phyloP scores from a whole-genome alignment of 1,284 basidiomycete genomes.

The Moesziomyces aphidis region DNA sequence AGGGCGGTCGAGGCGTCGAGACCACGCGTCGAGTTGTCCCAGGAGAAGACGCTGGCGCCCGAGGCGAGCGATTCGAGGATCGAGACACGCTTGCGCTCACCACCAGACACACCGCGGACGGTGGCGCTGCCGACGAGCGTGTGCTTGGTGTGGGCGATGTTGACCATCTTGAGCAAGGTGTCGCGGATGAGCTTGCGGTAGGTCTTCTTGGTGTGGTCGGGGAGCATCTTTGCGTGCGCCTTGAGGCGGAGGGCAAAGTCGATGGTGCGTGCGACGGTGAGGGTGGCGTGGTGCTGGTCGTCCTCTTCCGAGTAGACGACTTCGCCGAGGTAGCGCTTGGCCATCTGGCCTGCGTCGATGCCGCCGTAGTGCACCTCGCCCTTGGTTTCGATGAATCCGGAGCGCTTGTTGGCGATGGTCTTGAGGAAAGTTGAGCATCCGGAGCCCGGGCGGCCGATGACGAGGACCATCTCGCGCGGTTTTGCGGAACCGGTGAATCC shows the following conservation, averaged over 20 bases:
- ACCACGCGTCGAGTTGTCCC: conserved; percentile 79
- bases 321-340: conserved; percentile 76
- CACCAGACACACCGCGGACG: conserved; percentile 81
- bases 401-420: conserved; percentile 76
- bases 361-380: conserved; percentile 79
- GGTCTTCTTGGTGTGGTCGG: conserved; percentile 70
- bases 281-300: conserved; percentile 80
- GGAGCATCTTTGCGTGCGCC: conserved; percentile 64
- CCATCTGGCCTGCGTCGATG: conserved; percentile 72
- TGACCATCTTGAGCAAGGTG: conserved; percentile 76
- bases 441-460: conserved; percentile 84
- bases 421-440: conserved; percentile 82
- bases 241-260: conserved; percentile 59
- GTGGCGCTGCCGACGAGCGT: conserved; percentile 78
- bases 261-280: conserved; percentile 73
- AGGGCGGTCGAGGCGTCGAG: conserved; percentile 87
- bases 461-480: conserved; percentile 68
- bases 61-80: conserved; percentile 76
- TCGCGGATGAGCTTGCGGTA: conserved; percentile 73
- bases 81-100: conserved; percentile 75
- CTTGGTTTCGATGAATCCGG: conserved; percentile 73
- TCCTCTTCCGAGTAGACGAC: conserved; percentile 82
- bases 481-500: conserved; percentile 52
- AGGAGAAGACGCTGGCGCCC: conserved; percentile 74
- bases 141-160: conserved; percentile 78